Percentiles rank a stretch among this genome's conserved stretches.
These are phyloP conservation scores for Neoboletus magnificus DNA, from an alignment of 768 basidiomycete genomes.

Conservation along the genomic window DNA sequence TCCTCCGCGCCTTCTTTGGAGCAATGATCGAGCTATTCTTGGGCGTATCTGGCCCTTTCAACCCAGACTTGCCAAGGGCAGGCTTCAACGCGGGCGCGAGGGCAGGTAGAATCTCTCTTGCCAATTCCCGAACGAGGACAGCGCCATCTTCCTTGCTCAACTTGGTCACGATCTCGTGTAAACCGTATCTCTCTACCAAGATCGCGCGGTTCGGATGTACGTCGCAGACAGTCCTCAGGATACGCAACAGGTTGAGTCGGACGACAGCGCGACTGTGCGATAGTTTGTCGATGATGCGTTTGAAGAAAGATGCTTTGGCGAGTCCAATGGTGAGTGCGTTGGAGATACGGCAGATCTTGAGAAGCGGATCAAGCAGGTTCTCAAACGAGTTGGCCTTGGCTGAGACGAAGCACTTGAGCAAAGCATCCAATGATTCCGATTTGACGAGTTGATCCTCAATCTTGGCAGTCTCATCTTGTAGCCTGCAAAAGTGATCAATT, in stretches of 20 bases:
- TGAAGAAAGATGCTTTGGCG: slow-evolving; percentile 80
- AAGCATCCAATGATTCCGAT: slow-evolving; percentile 55
- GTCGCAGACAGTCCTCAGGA: slow-evolving; percentile 84
- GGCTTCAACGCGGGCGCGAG: slow-evolving; percentile 71
- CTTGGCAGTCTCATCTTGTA: slow-evolving; percentile 92
- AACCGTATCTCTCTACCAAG: slow-evolving; percentile 77
- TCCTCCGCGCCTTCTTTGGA: slow-evolving; percentile 61
- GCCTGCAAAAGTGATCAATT: slow-evolving; percentile 45
- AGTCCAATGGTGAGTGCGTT: slow-evolving; percentile 69
- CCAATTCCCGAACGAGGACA: slow-evolving; percentile 85
- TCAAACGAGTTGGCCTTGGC: slow-evolving; percentile 91
- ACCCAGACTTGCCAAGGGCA: slow-evolving; percentile 28
- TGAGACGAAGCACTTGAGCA: slow-evolving; percentile 77
- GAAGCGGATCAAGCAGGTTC: slow-evolving; percentile 85
- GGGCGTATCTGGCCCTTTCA: slow-evolving; percentile 36
- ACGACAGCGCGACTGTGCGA: slow-evolving; percentile 76
- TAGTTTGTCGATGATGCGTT: slow-evolving; percentile 81
- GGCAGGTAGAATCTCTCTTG: slow-evolving; percentile 78
- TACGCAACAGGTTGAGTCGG: slow-evolving; percentile 82
- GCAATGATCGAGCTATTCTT: slow-evolving; percentile 45
- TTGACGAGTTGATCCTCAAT: slow-evolving; percentile 88
- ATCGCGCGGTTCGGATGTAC: slow-evolving; percentile 81
- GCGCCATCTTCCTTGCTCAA: slow-evolving; percentile 86
- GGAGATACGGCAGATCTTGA: slow-evolving; percentile 88
- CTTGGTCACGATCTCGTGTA: slow-evolving; percentile 75